Conservation (phyloP, 2,329 filamentous ascomycete species). For the Myotisia sp. region DNA sequence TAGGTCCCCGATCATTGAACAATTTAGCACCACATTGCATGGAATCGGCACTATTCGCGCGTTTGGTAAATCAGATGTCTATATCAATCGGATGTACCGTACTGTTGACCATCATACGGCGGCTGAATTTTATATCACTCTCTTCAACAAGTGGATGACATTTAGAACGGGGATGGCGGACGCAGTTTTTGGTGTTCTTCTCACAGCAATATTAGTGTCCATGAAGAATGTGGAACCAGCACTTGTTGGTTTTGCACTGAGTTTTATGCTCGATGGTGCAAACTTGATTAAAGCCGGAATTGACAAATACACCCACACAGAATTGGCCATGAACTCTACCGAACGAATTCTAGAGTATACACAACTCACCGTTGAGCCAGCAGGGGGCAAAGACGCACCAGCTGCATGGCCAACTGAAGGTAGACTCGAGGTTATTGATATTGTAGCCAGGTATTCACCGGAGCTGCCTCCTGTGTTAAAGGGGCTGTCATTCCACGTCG, state of each 20-base stretch:
- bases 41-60: constrained; percentile 4
- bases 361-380: background rate
- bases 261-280: constrained; percentile 3
- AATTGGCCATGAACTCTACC: constrained; percentile 4
- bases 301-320: constrained; percentile 1
- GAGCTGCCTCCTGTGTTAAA: constrained; percentile 84
- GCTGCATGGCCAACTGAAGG: constrained; percentile 4
- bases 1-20: constrained; percentile 3
- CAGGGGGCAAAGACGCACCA: background rate
- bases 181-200: background rate
- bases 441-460: constrained; percentile 80
- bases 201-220: constrained; percentile 1
- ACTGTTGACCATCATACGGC: constrained; percentile 2
- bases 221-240: constrained; percentile 2
- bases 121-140: constrained; percentile 1
- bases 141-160: constrained; percentile 5
- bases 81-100: constrained; percentile 5
- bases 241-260: constrained; percentile 5
- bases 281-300: constrained; percentile 1
- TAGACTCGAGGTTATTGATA: constrained; percentile 52
- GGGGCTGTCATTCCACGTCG: constrained; percentile 77
- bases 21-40: constrained; percentile 2
- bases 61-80: background rate
- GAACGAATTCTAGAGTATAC: constrained; percentile 5
- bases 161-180: constrained; percentile 1